Evolutionary conservation across 2,329 filamentous ascomycete species (phyloP), one percentile per base, ranked within the genome.

Genomic region (Xylariaceae sp.): DNA sequence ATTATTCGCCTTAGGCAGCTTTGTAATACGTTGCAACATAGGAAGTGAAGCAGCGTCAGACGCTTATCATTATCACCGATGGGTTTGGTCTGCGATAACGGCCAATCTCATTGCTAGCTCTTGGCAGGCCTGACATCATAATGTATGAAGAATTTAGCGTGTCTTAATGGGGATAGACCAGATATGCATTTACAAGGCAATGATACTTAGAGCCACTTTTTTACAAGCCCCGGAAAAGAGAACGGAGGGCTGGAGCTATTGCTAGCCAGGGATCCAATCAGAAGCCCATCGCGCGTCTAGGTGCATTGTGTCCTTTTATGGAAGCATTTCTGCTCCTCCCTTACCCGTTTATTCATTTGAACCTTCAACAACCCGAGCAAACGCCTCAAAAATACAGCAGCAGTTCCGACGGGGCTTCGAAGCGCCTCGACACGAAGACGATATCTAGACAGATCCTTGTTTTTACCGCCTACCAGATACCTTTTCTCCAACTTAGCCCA

Each of bases 291-390:
- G 73, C 73, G 72, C 53, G 49, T 53, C 27, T 47, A 49, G 44
- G 41, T 63, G 54, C 55, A 65, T 75, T 73, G 72, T 76, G 73
- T 75, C 73, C 72, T 75, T 68, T 68, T 55, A 59, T 20, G 8
- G 42, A 41, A 35, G 40, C 52, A 45, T 32, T 35, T 51, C 39
- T 20, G 9, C 32, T 18, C 39, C 27, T 43, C 16, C 39, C 36
- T 27, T 30, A 37, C 15, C 27, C 23, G 8, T 18, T 54, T 39
- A 39, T 32, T 27, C 18, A 15, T 36, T 20, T 35, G 16, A 57
- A 48, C 55, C 60, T 60, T 59, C 50, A 58, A 46, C 57, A 44
- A n/a, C 37, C 24, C 15, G 26, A n/a, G 15, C 27, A 13, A 29
- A 3, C 27, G 33, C 36, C 21, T 23, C 10, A 3, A 6, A 5